These are phyloP conservation scores for Venturia nashicola DNA, from an alignment of 2,329 filamentous ascomycete species.

Conservation along the genomic window DNA sequence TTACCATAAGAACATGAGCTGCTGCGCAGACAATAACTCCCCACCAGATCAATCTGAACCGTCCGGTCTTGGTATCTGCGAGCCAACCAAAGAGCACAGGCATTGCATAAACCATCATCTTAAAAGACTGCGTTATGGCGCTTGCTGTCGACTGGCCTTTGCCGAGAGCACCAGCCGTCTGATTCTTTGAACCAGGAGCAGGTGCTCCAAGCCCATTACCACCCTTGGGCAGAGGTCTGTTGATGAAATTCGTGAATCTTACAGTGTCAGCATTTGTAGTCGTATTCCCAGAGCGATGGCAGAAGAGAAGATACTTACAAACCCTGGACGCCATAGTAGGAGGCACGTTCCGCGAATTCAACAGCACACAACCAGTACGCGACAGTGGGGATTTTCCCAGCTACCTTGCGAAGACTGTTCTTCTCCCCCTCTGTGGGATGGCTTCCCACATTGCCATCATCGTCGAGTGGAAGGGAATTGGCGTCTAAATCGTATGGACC, in stretches of 20 bases:
- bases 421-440: slow-evolving; percentile 36
- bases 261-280: background rate
- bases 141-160: background rate
- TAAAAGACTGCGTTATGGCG: slow-evolving; percentile 24
- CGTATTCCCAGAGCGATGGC: too few species aligned
- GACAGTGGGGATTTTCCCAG: slow-evolving; percentile 37
- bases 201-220: slow-evolving; percentile 9
- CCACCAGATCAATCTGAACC: slow-evolving; percentile 25
- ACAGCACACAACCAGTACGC: slow-evolving; percentile 46
- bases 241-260: slow-evolving; percentile 5
- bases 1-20: slow-evolving; percentile 21
- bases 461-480: background rate
- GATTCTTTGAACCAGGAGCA: background rate
- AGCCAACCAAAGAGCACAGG: slow-evolving; percentile 37
- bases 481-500: background rate
- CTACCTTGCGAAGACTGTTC: slow-evolving; percentile 33
- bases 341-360: slow-evolving; percentile 49
- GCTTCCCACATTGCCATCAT: slow-evolving; percentile 11
- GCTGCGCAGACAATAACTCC: slow-evolving; percentile 22
- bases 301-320: background rate
- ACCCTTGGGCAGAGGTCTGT: slow-evolving; percentile 5
- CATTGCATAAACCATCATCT: slow-evolving; percentile 44
- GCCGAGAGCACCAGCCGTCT: slow-evolving; percentile 6
- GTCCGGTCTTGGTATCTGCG: slow-evolving; percentile 32
- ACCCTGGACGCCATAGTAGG: slow-evolving; percentile 41